These are phyloP conservation scores for Skeletonema menzelii DNA, from an alignment of 108 stramenopile genomes.

Conservation along the genomic window DNA sequence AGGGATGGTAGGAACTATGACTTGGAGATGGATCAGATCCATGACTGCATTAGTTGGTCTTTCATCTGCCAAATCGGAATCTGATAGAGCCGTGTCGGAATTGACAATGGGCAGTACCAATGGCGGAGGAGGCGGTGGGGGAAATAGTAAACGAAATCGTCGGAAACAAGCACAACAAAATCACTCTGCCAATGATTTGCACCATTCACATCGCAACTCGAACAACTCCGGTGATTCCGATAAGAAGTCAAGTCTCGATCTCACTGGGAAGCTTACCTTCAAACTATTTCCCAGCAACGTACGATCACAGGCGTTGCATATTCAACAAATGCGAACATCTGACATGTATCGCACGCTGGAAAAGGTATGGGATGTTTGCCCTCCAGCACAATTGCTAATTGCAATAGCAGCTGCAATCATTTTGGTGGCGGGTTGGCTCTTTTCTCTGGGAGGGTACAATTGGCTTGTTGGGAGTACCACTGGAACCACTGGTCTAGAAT, in stretches of 20 bases:
- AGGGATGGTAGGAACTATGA: constrained; percentile 8
- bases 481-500: constrained; percentile 12
- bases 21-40: constrained; percentile 26
- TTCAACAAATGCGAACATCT: constrained; percentile 42
- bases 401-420: constrained; percentile 10
- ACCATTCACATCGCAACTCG: constrained; percentile 8
- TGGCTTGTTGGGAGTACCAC: constrained; percentile 10
- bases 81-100: neutral
- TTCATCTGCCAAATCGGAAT: constrained; percentile 3
- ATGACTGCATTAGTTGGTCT: constrained; percentile 17
- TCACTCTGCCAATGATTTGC: constrained; percentile 12
- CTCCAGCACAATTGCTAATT: constrained; percentile 39
- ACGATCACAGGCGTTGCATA: constrained; percentile 32
- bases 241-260: constrained; percentile 2
- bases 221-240: constrained; percentile 1
- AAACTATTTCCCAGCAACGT: constrained; percentile 26
- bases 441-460: constrained; percentile 15
- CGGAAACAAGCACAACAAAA: constrained; percentile 7
- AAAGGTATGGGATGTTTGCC: constrained; percentile 29
- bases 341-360: constrained; percentile 42
- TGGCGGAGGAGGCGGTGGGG: neutral
- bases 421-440: constrained; percentile 26
- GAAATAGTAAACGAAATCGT: constrained; percentile 2
- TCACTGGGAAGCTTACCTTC: constrained; percentile 24
- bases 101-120: neutral